Evolutionary conservation across 2,329 filamentous ascomycete species (phyloP).

Genomic region (Coniella lustricola): DNA sequence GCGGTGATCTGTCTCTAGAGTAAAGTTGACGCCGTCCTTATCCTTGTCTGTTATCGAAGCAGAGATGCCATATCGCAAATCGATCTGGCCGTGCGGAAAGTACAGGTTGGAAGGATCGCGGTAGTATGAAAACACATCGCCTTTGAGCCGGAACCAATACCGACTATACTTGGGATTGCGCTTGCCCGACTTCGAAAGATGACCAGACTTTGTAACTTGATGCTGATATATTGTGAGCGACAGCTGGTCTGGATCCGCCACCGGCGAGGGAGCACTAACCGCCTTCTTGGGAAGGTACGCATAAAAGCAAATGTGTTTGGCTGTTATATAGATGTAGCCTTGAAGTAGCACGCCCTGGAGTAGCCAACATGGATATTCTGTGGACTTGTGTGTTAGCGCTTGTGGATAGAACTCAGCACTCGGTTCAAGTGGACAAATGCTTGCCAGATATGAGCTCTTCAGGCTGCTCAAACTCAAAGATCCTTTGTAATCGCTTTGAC

Average conservation of each 20-base stretch:
- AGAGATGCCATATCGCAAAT: constrained; percentile 84
- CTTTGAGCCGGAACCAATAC: constrained; percentile 91
- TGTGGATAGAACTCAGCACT: background rate
- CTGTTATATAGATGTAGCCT: constrained; percentile 92
- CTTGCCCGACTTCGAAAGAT: constrained; percentile 80
- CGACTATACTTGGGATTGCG: constrained; percentile 81
- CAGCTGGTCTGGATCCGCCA: background rate
- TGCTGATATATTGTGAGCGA: constrained; percentile 40
- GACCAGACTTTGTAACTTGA: constrained; percentile 75
- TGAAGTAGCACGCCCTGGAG: constrained; percentile 87
- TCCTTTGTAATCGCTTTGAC: constrained; percentile 67
- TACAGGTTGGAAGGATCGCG: constrained; percentile 77
- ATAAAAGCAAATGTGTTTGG: constrained; percentile 92
- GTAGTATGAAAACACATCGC: constrained; percentile 87
- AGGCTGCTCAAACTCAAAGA: constrained; percentile 73
- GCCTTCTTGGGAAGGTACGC: constrained; percentile 93
- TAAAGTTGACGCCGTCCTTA: constrained; percentile 70
- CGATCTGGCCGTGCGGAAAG: constrained; percentile 86
- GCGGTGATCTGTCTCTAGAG: constrained; percentile 72
- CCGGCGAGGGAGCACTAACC: constrained; percentile 38
- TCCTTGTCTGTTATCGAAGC: constrained; percentile 72
- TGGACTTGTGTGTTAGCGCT: constrained; percentile 14
- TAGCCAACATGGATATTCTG: constrained; percentile 90
- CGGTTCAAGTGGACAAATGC: background rate
- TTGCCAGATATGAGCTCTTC: constrained; percentile 77